Percentiles rank a stretch among this genome's conserved stretches.
These are phyloP conservation scores for Macrophomina tecta DNA, from an alignment of 2,329 filamentous ascomycete genomes.

Conservation along the genomic window DNA sequence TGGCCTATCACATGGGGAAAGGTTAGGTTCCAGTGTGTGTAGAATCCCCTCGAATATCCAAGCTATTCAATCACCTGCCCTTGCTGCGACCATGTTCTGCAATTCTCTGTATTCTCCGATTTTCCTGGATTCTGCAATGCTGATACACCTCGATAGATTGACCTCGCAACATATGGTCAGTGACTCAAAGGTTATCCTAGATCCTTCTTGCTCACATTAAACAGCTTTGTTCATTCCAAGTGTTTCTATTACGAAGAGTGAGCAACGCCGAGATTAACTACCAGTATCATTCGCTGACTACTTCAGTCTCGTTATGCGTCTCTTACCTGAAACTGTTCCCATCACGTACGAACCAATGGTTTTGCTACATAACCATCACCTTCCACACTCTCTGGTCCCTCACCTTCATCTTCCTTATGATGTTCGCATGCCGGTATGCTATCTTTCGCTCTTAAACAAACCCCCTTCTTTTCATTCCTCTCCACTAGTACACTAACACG, in stretches of 20 bases:
- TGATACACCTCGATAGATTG: constrained; percentile 31
- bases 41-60: background rate
- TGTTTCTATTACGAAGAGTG: constrained; percentile 37
- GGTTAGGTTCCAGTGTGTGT: constrained; percentile 1
- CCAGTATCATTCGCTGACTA: constrained; percentile 27
- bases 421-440: constrained; percentile 41
- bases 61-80: background rate
- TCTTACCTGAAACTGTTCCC: constrained; percentile 37
- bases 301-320: constrained; percentile 6
- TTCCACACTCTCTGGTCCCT: constrained; percentile 35
- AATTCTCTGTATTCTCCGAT: background rate
- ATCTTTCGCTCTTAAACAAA: too few relatives aligned
- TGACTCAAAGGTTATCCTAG: background rate
- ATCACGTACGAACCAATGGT: constrained; percentile 37
- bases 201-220: background rate
- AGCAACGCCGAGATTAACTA: constrained; percentile 32
- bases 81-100: background rate
- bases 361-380: constrained; percentile 37
- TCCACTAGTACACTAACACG: background rate
- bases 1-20: constrained; percentile 24
- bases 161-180: constrained; percentile 24
- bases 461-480: background rate
- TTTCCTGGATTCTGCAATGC: constrained; percentile 29
- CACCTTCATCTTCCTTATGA: constrained; percentile 35
- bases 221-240: constrained; percentile 37